These are phyloP conservation scores for Bryoerythrophyllum caledonicum DNA, from an alignment of 225 moss, liverwort and hornwort species.

Conservation along the genomic window DNA sequence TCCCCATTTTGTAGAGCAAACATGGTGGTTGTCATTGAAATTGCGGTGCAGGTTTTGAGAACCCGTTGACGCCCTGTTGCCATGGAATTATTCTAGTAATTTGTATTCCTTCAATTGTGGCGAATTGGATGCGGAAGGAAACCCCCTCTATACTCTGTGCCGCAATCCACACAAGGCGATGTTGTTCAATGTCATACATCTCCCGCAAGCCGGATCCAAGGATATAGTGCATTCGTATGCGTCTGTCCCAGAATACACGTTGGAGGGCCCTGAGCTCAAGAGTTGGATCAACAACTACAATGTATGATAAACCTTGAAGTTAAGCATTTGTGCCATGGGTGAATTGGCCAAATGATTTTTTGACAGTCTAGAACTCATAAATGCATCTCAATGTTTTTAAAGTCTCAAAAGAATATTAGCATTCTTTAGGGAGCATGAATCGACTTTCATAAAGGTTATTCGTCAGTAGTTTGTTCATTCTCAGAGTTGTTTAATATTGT, in stretches of 20 bases:
- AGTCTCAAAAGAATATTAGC: too few relatives aligned
- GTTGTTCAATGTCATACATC: slow-evolving; percentile 34
- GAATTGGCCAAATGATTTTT: too few relatives aligned
- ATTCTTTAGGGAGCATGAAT: too few relatives aligned
- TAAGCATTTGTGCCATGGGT: too few relatives aligned
- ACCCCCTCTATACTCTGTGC: slow-evolving; percentile 3
- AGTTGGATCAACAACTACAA: slow-evolving; percentile 29
- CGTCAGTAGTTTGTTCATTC: too few relatives aligned
- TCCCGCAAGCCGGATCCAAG: slow-evolving; percentile 22
- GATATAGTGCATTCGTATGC: slow-evolving; percentile 14
- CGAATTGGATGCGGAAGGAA: neutral
- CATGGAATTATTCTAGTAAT: neutral
- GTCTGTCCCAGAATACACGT: slow-evolving; percentile 8
- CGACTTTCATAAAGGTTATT: too few relatives aligned
- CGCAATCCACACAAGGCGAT: slow-evolving; percentile 22
- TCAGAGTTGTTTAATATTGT: too few relatives aligned
- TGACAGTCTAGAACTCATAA: too few relatives aligned
- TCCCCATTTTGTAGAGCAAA: too few relatives aligned
- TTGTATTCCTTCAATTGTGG: neutral
- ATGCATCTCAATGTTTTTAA: too few relatives aligned
- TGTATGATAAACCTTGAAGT: slow-evolving; percentile 13
- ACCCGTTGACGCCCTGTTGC: slow-evolving; percentile 25
- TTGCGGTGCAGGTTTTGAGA: slow-evolving; percentile 27
- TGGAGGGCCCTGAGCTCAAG: slow-evolving; percentile 21
- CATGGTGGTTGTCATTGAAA: too few relatives aligned